A percentile compares a stretch with the other conserved stretches of the same genome.
phyloP scores from a whole-genome alignment of 805 yeast species.

The Candida caryicola region DNA sequence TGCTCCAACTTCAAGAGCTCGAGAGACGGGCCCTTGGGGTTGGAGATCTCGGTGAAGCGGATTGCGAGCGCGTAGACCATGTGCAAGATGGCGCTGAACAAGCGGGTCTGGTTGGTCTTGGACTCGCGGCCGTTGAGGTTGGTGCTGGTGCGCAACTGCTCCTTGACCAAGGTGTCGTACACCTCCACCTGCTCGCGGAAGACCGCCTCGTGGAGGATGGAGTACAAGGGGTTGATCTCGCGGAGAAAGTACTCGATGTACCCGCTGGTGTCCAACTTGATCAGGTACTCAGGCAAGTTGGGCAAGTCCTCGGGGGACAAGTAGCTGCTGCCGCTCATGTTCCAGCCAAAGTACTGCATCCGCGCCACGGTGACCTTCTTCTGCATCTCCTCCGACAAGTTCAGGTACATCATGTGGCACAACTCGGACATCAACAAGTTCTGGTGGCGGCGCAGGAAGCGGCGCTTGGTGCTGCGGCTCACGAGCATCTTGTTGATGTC shows the following conservation, averaged over 20 bases:
- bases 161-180: constrained; percentile 14
- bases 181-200: constrained; percentile 48
- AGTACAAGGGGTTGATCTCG: constrained; percentile 52
- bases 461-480: constrained; percentile 42
- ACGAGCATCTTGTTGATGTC: constrained; percentile 16
- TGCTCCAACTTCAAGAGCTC: constrained; percentile 30
- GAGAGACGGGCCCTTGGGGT: constrained; percentile 27
- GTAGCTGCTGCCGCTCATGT: constrained; percentile 57
- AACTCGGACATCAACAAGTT: constrained; percentile 39
- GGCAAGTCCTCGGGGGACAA: constrained; percentile 35
- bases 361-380: constrained; percentile 46
- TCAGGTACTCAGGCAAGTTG: constrained; percentile 23
- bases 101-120: constrained; percentile 36
- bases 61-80: constrained; percentile 50
- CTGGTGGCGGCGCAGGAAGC: constrained; percentile 47
- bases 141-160: constrained; percentile 8
- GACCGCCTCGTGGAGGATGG: constrained; percentile 51
- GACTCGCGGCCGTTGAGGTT: constrained; percentile 17
- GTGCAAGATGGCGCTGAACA: constrained; percentile 52
- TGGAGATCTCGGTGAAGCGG: constrained; percentile 46
- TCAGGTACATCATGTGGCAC: constrained; percentile 30
- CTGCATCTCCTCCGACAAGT: constrained; percentile 33
- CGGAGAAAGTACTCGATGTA: constrained; percentile 43
- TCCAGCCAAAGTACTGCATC: constrained; percentile 64
- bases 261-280: constrained; percentile 9